Evolutionary conservation across 2,329 filamentous ascomycete genomes (phyloP), one percentile per base, ranked within the genome.

Genomic region (Parastagonospora avenae): DNA sequence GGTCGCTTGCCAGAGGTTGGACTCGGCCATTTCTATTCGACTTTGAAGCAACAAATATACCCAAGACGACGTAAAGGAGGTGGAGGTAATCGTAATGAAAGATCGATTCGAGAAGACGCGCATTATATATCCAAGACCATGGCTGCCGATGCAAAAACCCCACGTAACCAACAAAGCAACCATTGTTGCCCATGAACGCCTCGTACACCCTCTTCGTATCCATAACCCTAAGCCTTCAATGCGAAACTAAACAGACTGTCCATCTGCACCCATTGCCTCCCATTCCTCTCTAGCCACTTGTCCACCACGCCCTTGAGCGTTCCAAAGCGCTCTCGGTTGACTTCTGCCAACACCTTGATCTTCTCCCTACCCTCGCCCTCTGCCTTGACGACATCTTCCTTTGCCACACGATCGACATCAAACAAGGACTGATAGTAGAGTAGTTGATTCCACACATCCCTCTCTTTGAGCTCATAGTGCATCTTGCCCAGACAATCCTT

Each of bases 201-300:
- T 15, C 24, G 33, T 16, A 38, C 12, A 19, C 19, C 36, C 29
- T n/a, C 9, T 14, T 14, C 24, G 28, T 31, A 33, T 8, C n/a
- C 29, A 42, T 35, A 10, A 19, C 14, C 28, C 30, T 50, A 50
- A 11, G 45, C 46, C 55, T 70, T 74, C 52, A 77, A 66, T 52
- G 79, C 80, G 76, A 84, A 82, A 57, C 84, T 82, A 80, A 96
- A 97, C 57, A 97, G 76, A 59, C 81, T 87, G 74, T 94, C 91
- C 92, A 96, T 97, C 61, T 91, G 89, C 45, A 97, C 92, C 91
- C 91, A 96, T 74, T 92, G 89, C 63, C 91, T 80, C 24, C 92
- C 92, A 74, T 92, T 96, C 77, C 93, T 94, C 67, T 91, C 91
- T 63, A 96, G 76, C 76, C 96, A 95, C 67, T 79, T 85, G 59